Percentiles rank a stretch among this genome's conserved stretches.
These are phyloP conservation scores for Talaromyces stipitatus DNA, from an alignment of 495 filamentous ascomycete genomes.

Conservation along the genomic window DNA sequence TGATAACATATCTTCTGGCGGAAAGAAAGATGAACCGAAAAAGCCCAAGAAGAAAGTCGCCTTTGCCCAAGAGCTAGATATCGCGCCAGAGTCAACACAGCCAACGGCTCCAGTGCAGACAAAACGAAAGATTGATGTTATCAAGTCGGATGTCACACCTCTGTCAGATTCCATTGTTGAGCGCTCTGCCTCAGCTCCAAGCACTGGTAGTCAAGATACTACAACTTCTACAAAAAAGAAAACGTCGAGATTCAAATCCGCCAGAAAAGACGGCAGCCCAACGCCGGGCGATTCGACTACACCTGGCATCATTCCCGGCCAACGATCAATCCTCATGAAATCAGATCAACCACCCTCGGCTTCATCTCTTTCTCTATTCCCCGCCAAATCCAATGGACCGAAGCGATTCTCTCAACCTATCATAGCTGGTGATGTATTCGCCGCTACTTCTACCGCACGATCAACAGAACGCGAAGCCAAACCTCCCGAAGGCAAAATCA, in stretches of 20 bases:
- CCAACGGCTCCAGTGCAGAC: slow-evolving; percentile 8
- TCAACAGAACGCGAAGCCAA: slow-evolving; percentile 25
- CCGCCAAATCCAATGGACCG: slow-evolving; percentile 33
- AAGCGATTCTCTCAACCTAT: slow-evolving; percentile 42
- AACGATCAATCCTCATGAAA: slow-evolving; percentile 1
- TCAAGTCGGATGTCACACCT: slow-evolving; percentile 25
- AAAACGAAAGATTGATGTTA: slow-evolving; percentile 29
- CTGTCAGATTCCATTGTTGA: slow-evolving; percentile 43
- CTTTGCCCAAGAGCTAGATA: slow-evolving; percentile 70
- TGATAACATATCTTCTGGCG: slow-evolving; percentile 4
- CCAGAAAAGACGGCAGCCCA: slow-evolving; percentile 12
- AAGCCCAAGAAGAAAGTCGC: slow-evolving; percentile 64
- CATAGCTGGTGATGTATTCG: slow-evolving; percentile 19
- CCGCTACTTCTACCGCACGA: slow-evolving; percentile 2
- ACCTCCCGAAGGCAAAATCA: slow-evolving; percentile 48
- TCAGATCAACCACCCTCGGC: slow-evolving; percentile 13
- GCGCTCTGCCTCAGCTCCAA: slow-evolving; percentile 15
- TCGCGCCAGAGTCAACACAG: slow-evolving; percentile 40
- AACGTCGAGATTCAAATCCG: slow-evolving; percentile 36
- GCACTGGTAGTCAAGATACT: slow-evolving; percentile 13
- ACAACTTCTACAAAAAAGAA: slow-evolving; percentile 25
- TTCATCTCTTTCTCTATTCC: slow-evolving; percentile 29
- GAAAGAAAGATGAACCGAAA: slow-evolving; percentile 15
- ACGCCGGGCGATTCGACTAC: slow-evolving; percentile 4
- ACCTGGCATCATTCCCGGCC: slow-evolving; percentile 2